Percentiles rank a stretch among this genome's conserved stretches.
These are phyloP conservation scores for Capsicum baccatum DNA, from an alignment of 257 asterid species.

Conservation along the genomic window DNA sequence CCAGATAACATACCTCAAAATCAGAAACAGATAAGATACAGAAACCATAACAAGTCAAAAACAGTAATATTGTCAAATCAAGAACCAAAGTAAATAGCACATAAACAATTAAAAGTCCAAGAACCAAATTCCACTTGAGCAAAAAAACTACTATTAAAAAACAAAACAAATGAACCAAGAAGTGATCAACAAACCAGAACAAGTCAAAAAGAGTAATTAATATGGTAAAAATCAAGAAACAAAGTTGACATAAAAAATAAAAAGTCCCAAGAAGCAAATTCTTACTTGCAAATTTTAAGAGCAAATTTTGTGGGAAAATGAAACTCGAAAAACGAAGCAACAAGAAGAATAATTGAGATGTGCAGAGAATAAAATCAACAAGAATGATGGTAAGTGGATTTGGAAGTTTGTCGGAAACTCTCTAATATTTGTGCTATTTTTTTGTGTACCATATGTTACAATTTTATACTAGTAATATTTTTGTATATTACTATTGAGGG, in stretches of 20 bases:
- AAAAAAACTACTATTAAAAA: not conserved
- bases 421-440: conserved; percentile 23
- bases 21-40: not conserved
- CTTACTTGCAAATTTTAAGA: not conserved
- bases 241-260: too few species aligned
- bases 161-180: not conserved
- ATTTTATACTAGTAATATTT: too few species aligned
- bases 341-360: conserved; percentile 43
- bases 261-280: too few species aligned
- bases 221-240: too few species aligned
- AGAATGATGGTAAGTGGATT: conserved; percentile 37
- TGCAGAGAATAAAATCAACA: conserved; percentile 47
- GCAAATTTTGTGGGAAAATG: conserved; percentile 32
- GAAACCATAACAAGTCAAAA: conserved; percentile 33
- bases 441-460: not conserved
- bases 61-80: conserved; percentile 31
- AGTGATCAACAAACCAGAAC: too few species aligned
- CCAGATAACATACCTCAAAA: not conserved
- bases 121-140: not conserved
- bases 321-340: conserved; percentile 39
- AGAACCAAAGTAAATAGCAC: conserved; percentile 22
- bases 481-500: too few species aligned
- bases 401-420: conserved; percentile 55
- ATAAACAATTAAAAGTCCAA: not conserved
- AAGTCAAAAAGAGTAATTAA: too few species aligned